phyloP scores from a whole-genome alignment of 2,329 filamentous ascomycete species.

The Trichoderma koningiopsis region DNA sequence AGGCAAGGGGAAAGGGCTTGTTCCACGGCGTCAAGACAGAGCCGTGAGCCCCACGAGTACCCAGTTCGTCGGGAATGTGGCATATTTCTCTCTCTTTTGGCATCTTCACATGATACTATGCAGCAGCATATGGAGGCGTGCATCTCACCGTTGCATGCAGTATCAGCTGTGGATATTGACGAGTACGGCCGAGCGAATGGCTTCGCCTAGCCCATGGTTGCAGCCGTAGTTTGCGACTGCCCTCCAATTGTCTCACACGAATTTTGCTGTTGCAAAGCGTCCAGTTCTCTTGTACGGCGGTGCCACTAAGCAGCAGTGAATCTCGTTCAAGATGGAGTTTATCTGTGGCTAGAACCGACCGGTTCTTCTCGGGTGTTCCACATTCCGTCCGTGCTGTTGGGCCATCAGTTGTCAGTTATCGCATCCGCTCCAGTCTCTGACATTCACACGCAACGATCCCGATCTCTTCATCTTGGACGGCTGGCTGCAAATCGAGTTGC shows the following conservation, averaged over 20 bases:
- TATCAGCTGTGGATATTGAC: background rate
- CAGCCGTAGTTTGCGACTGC: conserved; percentile 5
- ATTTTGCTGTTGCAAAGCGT: background rate
- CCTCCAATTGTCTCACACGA: conserved; percentile 5
- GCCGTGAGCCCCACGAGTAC: background rate
- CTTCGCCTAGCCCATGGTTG: conserved; percentile 9
- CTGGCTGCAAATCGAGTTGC: conserved; percentile 4
- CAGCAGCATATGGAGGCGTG: background rate
- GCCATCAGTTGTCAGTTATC: background rate
- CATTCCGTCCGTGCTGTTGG: background rate
- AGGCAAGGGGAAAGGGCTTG: background rate
- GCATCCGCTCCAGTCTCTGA: background rate
- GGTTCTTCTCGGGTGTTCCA: background rate
- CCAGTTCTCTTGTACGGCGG: background rate
- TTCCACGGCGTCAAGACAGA: background rate
- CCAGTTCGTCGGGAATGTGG: background rate
- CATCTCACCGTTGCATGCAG: background rate
- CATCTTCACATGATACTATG: background rate
- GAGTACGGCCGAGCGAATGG: conserved; percentile 2
- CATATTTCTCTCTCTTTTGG: background rate
- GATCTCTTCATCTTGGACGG: background rate
- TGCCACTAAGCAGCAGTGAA: background rate
- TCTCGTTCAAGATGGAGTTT: background rate
- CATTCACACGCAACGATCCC: background rate
- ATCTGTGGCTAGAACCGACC: too few species aligned